Evolutionary conservation across 2,329 filamentous ascomycete genomes (phyloP).

Genomic region (Aspergillus fischeri): DNA sequence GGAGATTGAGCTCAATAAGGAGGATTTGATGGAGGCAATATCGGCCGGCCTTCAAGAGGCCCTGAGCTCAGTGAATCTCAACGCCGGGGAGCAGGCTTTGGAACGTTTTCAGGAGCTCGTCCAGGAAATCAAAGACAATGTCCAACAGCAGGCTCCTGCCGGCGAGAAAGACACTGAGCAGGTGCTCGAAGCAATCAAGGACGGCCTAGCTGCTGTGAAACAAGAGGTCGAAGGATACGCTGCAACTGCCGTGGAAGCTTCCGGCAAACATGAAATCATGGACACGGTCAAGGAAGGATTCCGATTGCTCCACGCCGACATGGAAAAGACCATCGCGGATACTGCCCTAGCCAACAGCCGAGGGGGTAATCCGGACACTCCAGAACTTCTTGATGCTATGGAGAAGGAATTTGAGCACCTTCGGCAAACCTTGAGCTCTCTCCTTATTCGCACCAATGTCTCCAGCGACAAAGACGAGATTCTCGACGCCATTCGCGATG

Average conservation of each 20-base stretch:
- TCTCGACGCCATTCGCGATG: constrained; percentile 56
- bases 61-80: constrained; percentile 47
- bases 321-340: constrained; percentile 50
- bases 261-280: constrained; percentile 73
- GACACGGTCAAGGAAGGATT: constrained; percentile 63
- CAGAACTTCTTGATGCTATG: constrained; percentile 67
- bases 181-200: constrained; percentile 79
- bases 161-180: constrained; percentile 82
- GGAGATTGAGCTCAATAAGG: constrained; percentile 57
- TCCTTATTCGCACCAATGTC: constrained; percentile 59
- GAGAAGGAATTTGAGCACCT: constrained; percentile 79
- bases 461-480: constrained; percentile 58
- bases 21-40: constrained; percentile 57
- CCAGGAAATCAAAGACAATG: constrained; percentile 59
- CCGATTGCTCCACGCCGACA: constrained; percentile 56
- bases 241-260: constrained; percentile 64
- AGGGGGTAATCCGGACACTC: constrained; percentile 53
- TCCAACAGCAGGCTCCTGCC: constrained; percentile 75
- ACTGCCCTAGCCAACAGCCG: constrained; percentile 30
- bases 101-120: constrained; percentile 56
- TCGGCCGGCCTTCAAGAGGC: constrained; percentile 54
- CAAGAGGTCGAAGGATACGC: constrained; percentile 78
- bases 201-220: constrained; percentile 77
- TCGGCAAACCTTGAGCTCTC: constrained; percentile 69
- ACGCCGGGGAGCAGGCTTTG: constrained; percentile 56